Base-by-base conservation (phyloP, 179 eudicot genomes). In the Vitellaria paradoxa region DNA sequence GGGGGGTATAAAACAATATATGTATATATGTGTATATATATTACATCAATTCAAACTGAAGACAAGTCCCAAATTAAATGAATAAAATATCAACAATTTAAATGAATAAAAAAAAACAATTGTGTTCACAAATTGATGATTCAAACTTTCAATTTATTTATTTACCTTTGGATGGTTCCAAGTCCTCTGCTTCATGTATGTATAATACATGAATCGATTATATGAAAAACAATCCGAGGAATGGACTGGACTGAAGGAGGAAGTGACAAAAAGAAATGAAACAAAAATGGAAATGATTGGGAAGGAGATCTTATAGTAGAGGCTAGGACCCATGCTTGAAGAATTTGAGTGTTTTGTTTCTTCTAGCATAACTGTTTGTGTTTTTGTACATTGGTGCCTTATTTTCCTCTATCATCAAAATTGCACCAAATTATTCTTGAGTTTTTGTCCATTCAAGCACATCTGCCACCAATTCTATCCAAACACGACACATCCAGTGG, bases 391-490 rank as follows among this genome's bases (percentile, higher is more conserved):
- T 85, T 88, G 83, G 61, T 66, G 86, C 12, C 12, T 82, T 89
- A 91, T 92, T 90, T 89, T 88, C 87, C 85, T 85, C 74, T 89
- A 77, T 89, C 82, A 84, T 84, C 80, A 76, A 61, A 77, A 82
- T 56, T 5, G 65, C 30, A 37, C 75, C 37, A 73, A 65, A 50
- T 9, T 30, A 45, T 70, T 78, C 52, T n/a, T 64, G 73, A 42
- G 74, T 73, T 77, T 70, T 49, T 77, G 71, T 64, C 63, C 76
- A 49, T 76, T 20, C 73, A 77, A 77, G 46, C 74, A 71, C 71
- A 71, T 66, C 73, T 72, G 40, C 64, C 24, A 75, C 53, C 56
- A 57, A 17, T 53, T 78, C 74, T 55, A 68, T 7, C 63, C 66
- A 72, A 30, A 76, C 67, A 75, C 65, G 50, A 47, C 49, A n/a